These are phyloP conservation scores for Citrus maxima DNA, from an alignment of 345 rosid genomes.

Conservation along the genomic window DNA sequence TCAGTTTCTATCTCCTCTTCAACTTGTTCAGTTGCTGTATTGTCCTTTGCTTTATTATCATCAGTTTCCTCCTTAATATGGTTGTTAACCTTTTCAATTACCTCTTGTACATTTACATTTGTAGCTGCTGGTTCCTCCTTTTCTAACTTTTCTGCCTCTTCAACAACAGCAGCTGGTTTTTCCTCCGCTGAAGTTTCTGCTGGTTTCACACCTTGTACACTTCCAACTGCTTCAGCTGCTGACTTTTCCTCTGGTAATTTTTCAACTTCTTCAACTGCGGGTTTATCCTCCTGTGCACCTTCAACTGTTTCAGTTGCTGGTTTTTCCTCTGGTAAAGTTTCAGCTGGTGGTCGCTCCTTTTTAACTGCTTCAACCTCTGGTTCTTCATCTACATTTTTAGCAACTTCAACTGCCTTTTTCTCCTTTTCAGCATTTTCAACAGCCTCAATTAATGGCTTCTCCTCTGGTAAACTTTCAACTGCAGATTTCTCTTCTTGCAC, in stretches of 20 bases:
- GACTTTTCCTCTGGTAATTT: background rate
- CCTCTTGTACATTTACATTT: background rate
- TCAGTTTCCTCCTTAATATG: background rate
- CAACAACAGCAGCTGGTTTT: background rate
- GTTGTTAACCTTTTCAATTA: background rate
- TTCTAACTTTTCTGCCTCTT: background rate
- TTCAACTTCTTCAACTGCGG: background rate
- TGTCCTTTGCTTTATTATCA: background rate
- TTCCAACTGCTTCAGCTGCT: background rate
- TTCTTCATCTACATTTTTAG: background rate
- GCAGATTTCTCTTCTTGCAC: background rate
- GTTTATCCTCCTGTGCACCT: background rate
- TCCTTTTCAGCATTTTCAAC: constrained; percentile 4
- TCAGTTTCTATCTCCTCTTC: background rate
- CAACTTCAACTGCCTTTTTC: background rate
- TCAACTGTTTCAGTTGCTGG: background rate
- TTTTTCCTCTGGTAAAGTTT: background rate
- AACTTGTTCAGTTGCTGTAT: constrained; percentile 7
- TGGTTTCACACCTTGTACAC: background rate
- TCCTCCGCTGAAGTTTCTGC: background rate
- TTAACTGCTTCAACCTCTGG: constrained; percentile 1
- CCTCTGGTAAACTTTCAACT: constrained; percentile 12
- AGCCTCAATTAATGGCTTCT: constrained; percentile 10
- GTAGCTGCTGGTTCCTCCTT: background rate
- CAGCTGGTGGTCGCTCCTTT: background rate